Evolutionary conservation across 192 early-diverging fungal species (phyloP), one percentile per base, ranked within the genome.

Genomic region (Podila epicladia): DNA sequence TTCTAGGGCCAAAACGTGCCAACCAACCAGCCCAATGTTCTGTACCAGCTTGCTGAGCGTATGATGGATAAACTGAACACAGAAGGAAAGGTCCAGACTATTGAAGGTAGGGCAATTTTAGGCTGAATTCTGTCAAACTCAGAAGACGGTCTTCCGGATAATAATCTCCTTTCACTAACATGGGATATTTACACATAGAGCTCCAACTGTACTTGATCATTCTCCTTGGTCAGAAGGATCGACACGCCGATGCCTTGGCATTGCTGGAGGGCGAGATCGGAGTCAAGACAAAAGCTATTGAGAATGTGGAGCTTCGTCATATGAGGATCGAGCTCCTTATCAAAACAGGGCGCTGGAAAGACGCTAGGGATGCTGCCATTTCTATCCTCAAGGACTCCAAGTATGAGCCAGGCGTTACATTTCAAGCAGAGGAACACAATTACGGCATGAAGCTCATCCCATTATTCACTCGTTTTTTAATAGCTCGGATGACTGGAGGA

Each of bases 61-160:
- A 96, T 97, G 94, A 88, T 95, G 58, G 82, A 88, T 24, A 96
- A 94, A 82, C 90, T 93, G 9, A 82, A 90, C 20, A 72, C 87
- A 22, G 95, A 97, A 45, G 87, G 86, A 5, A 85, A 84, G 61
- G 70, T 95, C 32, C 84, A 85, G 19, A 85, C 87, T 19, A 90
- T 91, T 15, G 97, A 98, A 84, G 84, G 85, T 86, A 69, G 3
- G 38, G 26, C 3, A 20, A 22, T 38, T 38, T 48, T 1, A n/a
- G 9, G 15, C 41, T 45, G 12, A 45, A 45, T 13, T 45, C 4
- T 17, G 4, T 17, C 41, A 45, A 45, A 4, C 1, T 45, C 12
- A 12, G 41, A 15, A 17, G 41, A 4, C 12, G 1, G 0, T 15
- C 13, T 45, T 45, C 13, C 41, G 2, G 2, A 17, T 15, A 1